These are phyloP conservation scores for Haplosporangium gracile DNA, from an alignment of 192 early-diverging fungal genomes.

Conservation along the genomic window DNA sequence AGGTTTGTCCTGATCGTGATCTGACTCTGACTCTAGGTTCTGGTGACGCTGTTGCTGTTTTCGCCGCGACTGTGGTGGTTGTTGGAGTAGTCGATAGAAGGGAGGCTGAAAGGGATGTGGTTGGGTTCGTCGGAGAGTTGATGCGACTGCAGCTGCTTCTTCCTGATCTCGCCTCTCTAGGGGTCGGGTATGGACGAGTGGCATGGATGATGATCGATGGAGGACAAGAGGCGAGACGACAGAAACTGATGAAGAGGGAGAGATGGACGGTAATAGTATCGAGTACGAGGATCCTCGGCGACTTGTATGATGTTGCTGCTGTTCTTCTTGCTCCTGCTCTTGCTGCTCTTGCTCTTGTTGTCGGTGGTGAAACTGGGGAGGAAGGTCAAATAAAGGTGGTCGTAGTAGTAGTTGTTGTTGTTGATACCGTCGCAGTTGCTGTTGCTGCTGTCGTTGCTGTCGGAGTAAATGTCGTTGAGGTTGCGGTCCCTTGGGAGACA, in stretches of 20 bases:
- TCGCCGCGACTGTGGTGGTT: not conserved
- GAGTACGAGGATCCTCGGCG: not conserved
- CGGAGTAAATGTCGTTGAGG: not conserved
- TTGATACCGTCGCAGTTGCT: not conserved
- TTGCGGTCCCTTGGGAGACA: not conserved
- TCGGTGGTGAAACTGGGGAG: not conserved
- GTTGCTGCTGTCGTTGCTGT: constrained; percentile 9
- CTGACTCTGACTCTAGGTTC: too few species aligned
- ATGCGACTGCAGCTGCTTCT: not conserved
- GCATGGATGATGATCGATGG: not conserved
- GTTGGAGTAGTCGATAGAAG: not conserved
- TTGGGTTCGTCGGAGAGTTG: not conserved
- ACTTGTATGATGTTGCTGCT: not conserved
- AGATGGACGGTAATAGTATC: not conserved
- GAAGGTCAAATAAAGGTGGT: not conserved
- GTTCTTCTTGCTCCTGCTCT: too few species aligned
- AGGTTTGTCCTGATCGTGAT: not conserved
- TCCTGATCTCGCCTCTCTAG: not conserved
- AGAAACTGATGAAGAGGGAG: not conserved
- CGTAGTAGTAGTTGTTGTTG: not conserved
- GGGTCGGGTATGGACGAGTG: not conserved
- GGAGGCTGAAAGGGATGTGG: not conserved
- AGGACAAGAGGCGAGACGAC: not conserved
- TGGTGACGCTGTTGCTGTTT: not conserved
- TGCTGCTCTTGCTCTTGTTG: not conserved